Base-by-base conservation (phyloP, 176 grass and related monocot genomes). In the Alopecurus myosuroides region DNA sequence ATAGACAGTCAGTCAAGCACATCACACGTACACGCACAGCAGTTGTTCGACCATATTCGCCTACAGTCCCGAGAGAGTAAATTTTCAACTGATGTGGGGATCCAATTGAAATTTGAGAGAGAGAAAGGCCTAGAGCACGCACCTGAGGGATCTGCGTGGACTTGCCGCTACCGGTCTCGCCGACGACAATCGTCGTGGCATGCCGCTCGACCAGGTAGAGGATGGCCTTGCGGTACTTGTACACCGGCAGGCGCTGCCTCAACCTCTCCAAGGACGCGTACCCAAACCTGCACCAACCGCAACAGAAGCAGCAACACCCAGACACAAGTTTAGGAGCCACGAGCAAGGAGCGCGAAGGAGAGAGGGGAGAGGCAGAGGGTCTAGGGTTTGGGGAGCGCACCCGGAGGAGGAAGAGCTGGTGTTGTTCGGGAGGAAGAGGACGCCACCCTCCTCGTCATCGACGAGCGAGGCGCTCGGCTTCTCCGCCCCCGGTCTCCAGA, bases 101-200 rank as follows among this genome's bases (percentile, higher is more conserved):
- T 45, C 49, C 30, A 79, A 53, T 25, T 49, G 30, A 7, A 22
- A 25, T 52, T 57, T 50, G 22, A 57, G 20, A 7, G 14, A 11
- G 58, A 26, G 22, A 77, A 11, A 18, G n/a, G 29, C 46, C 23
- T 29, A 15, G 29, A 63, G 56, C 7, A 78, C 25, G 46, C 75
- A 98, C 97, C 93, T 95, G 97, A 33, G 93, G 97, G 48, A 95
- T 98, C 86, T 98, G 97, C 4, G 97, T 94, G 31, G 97, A 94
- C 80, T 98, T 98, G 61, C 97, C 97, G 67, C 97, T 94, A 20
- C 93, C 93, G 2, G 93, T 95, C 91, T 98, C 97, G 4, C 96
- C 93, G 51, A 98, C 93, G 77, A 98, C 76, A 51, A 98, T 95
- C 62, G 97, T 90, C 12, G 93, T 95, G 70, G 85, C 87, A 57